Base-by-base conservation (phyloP, 78 protist genomes). In the Capsaspora owczarzaki region DNA sequence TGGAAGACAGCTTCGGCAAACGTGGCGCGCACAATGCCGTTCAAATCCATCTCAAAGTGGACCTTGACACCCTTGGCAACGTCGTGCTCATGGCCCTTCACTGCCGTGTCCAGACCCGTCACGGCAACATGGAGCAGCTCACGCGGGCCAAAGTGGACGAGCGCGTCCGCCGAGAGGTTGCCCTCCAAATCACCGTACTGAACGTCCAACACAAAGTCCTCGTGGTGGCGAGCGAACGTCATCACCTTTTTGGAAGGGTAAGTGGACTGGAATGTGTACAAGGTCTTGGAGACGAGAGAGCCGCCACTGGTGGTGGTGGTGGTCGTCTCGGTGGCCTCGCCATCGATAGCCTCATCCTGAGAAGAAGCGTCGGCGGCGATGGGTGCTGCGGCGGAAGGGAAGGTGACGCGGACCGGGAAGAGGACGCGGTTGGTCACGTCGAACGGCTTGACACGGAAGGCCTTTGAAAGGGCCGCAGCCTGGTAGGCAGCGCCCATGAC, bases 401-500 rank as follows among this genome's bases (percentile, higher is more conserved):
- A 20, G 42, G 25, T 3, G 6, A 61, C 81, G 25, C 2, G 22
- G 46, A 81, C 14, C 43, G 78, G 79, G 49, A 35, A 56, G 44
- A 72, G 56, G 16, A 10, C 37, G 56, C 40, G 43, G 33, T 72
- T 72, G 43, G 38, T 74, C 23, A 56, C 51, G 42, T 23, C n/a
- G 42, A 82, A 43, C 41, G 42, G 14, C 76, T 35, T 66, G 78
- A 76, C 74, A 22, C 49, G 49, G 78, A 80, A 68, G 29, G 78
- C 61, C 41, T n/a, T 46, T 33, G 53, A 25, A 23, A 51, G 74
- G 38, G 49, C 56, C 37, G 86, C 80, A 4, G 86, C 78, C 71
- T 74, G 82, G 74, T 76, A 88, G 19, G 86, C 86, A 16, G 94
- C 89, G 29, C 94, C 94, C 49, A 74, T 40, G 63, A 85, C 87